Base-by-base conservation (phyloP, 805 yeast genomes). In the Sungouiozyma ichnusensis region DNA sequence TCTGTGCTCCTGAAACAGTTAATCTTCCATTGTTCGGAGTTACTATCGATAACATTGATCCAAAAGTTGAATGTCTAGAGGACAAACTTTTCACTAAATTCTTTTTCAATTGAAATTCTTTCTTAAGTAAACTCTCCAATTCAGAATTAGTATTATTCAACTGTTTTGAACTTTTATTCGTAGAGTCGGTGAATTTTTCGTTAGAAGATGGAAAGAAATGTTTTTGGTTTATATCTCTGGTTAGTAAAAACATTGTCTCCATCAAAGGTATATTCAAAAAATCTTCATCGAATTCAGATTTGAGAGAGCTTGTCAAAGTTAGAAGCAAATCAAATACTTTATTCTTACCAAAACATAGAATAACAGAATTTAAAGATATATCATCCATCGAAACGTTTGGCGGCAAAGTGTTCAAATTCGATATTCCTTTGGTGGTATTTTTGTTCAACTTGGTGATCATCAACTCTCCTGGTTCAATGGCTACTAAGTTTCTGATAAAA, bases 31-130 rank as follows among this genome's bases (percentile, higher is more conserved):
- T 68, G 41, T 79, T 78, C 18, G 72, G 70, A 16, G 81, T 74
- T 45, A 80, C 77, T 24, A 90, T 68, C 2, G 94, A 79, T 9
- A 87, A 61, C 47, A 88, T 65, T 0, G 97, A 79, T 1, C 98
- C 98, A 65, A 90, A 90, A 40, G 95, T 71, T 2, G 92, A 88
- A 57, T 90, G 98, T 37, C 98, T 72, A 1, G 85, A 71, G 1
- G 84, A 73, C 1, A 78, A 66, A 40, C 68, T 63, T 58, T 71
- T 73, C 20, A 68, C 66, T 38, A 77, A 69, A 29, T 60, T 55
- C 34, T 64, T 66, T 44, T 74, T 76, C 45, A 80, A 57, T 27
- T 69, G 68, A 16, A 71, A 67, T 54, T 90, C 97, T 41, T 71
- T 71, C 2, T 67, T 64, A n/a, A 86, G 64, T 6, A 85, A 57